phyloP scores from a whole-genome alignment of 148 eudicot genomes.

The Spergularia marina region DNA sequence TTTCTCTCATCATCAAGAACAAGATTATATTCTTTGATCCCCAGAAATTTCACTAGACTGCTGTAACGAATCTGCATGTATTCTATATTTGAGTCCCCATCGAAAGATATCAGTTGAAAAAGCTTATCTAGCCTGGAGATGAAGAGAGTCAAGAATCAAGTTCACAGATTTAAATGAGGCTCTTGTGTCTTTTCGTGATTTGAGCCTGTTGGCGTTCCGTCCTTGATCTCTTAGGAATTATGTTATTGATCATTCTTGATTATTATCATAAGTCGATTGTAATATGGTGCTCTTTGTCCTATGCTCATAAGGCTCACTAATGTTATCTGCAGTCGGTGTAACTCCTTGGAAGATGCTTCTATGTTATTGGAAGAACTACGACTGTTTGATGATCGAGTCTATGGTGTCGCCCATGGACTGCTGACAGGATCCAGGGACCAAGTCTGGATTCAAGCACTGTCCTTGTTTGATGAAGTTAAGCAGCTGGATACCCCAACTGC shows the following conservation, averaged over 20 bases:
- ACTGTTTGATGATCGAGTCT: constrained; percentile 86
- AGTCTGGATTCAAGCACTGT: constrained; percentile 75
- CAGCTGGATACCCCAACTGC: constrained; percentile 91
- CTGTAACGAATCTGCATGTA: no score
- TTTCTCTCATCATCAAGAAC: no score
- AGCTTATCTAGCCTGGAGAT: no score
- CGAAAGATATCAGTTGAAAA: no score
- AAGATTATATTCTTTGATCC: no score
- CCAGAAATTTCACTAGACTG: no score
- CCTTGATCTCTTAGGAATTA: not conserved
- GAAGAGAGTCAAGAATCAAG: no score
- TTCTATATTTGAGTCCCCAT: no score
- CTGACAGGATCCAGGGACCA: constrained; percentile 73
- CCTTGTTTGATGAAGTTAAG: constrained; percentile 85
- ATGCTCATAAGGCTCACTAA: constrained; percentile 4
- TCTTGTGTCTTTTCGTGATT: not conserved
- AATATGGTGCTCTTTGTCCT: not conserved
- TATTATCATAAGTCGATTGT: not conserved
- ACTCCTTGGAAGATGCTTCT: constrained; percentile 89
- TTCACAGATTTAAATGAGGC: no score
- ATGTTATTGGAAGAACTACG: constrained; percentile 84
- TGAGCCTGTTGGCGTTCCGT: not conserved
- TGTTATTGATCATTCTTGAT: not conserved
- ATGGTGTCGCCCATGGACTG: constrained; percentile 95
- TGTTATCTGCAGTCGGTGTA: constrained; percentile 74